Conservation (phyloP, 169 alveolate genomes). For the Plasmodium ovale region DNA sequence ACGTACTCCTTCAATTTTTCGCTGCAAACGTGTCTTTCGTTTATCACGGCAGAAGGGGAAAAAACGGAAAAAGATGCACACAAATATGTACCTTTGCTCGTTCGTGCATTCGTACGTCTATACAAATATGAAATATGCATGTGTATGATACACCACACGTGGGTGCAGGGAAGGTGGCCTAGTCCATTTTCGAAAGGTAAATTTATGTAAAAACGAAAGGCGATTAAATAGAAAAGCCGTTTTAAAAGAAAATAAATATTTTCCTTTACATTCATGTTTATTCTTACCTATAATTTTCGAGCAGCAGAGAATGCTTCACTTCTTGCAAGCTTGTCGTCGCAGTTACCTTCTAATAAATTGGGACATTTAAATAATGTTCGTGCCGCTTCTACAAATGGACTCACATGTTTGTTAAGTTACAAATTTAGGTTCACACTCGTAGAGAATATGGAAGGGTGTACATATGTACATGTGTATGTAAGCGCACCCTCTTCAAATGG, state of each 20-base stretch:
- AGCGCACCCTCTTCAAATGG: slow-evolving; percentile 57
- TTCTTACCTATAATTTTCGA: slow-evolving; percentile 53
- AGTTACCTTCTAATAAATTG: slow-evolving; percentile 27
- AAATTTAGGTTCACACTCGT: not conserved
- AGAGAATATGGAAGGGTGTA: not conserved
- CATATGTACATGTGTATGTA: not conserved
- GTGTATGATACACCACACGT: no score
- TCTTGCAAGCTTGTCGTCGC: not conserved
- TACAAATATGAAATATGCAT: no score
- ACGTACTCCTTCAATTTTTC: slow-evolving; percentile 37
- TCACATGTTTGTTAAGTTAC: not conserved
- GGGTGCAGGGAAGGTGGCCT: no score
- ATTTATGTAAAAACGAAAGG: no score
- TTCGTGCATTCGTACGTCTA: no score
- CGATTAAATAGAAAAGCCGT: not conserved
- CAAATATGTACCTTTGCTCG: no score
- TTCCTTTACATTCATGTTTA: not conserved
- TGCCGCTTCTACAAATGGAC: no score
- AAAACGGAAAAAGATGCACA: not conserved
- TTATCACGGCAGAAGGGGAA: not conserved
- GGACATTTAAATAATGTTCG: no score
- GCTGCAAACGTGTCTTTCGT: slow-evolving; percentile 31
- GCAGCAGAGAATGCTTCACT: slow-evolving; percentile 16
- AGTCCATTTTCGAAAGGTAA: no score
- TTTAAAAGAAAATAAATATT: slow-evolving; percentile 2